Percentiles rank a stretch among this genome's conserved stretches.
Conservation (phyloP, 2,329 filamentous ascomycete species). For the Mycogone perniciosa region DNA sequence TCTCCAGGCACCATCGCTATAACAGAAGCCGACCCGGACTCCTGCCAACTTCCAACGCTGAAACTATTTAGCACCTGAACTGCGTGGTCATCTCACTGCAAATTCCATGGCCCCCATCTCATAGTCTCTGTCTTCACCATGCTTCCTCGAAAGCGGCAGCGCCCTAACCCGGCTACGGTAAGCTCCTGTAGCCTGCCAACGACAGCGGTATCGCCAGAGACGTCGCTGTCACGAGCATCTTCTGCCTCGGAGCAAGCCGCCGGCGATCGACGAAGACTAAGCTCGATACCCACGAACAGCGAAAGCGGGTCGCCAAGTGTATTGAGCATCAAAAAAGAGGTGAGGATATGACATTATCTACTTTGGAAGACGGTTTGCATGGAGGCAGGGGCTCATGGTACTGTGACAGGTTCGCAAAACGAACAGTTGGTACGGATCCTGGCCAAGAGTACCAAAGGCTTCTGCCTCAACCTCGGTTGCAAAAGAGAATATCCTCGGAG, state of each 20-base stretch:
- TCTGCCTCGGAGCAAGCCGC: constrained; percentile 8
- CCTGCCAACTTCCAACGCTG: not conserved
- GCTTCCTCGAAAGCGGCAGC: constrained; percentile 29
- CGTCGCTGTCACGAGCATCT: constrained; percentile 14
- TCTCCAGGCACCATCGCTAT: constrained; percentile 9
- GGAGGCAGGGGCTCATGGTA: not conserved
- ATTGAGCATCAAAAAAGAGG: constrained; percentile 7
- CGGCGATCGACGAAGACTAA: constrained; percentile 8
- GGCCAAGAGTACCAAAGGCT: constrained; percentile 51
- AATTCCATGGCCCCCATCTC: not conserved
- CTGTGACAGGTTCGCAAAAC: constrained; percentile 42
- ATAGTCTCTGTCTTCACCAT: constrained; percentile 17
- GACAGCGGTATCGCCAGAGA: constrained; percentile 15
- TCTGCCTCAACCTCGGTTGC: constrained; percentile 54
- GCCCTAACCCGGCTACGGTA: constrained; percentile 23
- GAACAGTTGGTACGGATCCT: constrained; percentile 58
- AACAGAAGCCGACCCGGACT: not conserved
- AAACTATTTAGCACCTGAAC: not conserved
- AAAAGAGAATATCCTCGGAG: constrained; percentile 54
- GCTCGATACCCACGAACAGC: constrained; percentile 1
- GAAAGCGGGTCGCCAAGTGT: constrained; percentile 6
- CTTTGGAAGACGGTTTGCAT: not conserved
- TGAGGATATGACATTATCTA: not conserved
- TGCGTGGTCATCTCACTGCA: not conserved
- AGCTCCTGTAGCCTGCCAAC: constrained; percentile 14